Evolutionary conservation across 2,329 filamentous ascomycete genomes (phyloP).

Genomic region (Hypoxylon sp.): DNA sequence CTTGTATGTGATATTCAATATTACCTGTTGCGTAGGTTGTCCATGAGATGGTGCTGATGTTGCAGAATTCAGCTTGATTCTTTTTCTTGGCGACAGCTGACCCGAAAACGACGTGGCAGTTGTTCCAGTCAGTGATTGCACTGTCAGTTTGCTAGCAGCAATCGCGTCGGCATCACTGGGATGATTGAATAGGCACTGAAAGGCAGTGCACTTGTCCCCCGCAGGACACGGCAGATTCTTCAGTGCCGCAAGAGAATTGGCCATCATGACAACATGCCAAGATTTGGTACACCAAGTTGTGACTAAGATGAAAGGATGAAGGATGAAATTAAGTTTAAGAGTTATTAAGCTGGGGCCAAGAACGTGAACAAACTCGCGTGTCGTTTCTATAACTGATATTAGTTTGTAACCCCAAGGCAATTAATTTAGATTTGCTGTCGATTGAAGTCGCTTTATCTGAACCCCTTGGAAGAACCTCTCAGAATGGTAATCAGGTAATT

Average conservation of each 20-base stretch:
- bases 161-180: constrained; percentile 53
- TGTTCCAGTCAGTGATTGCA: constrained; percentile 8
- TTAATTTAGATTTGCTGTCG: constrained; percentile 2
- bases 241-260: constrained; percentile 55
- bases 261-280: constrained; percentile 45
- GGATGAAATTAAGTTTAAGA: constrained; percentile 1
- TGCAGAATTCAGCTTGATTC: constrained; percentile 47
- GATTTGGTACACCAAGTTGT: constrained; percentile 9
- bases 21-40: constrained; percentile 17
- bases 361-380: neutral
- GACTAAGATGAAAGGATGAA: constrained; percentile 5
- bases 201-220: constrained; percentile 64
- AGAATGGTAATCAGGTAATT: neutral
- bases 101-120: constrained; percentile 25
- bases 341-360: neutral
- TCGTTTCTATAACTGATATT: neutral
- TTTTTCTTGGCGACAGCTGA: constrained; percentile 48
- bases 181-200: constrained; percentile 67
- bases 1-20: neutral
- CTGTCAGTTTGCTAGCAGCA: constrained; percentile 26
- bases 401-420: neutral
- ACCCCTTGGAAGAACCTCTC: neutral
- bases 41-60: constrained; percentile 23
- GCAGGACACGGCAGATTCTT: constrained; percentile 68
- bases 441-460: constrained; percentile 2